Base-by-base conservation (phyloP, 192 early-diverging fungal genomes). In the Backusella luteola region DNA sequence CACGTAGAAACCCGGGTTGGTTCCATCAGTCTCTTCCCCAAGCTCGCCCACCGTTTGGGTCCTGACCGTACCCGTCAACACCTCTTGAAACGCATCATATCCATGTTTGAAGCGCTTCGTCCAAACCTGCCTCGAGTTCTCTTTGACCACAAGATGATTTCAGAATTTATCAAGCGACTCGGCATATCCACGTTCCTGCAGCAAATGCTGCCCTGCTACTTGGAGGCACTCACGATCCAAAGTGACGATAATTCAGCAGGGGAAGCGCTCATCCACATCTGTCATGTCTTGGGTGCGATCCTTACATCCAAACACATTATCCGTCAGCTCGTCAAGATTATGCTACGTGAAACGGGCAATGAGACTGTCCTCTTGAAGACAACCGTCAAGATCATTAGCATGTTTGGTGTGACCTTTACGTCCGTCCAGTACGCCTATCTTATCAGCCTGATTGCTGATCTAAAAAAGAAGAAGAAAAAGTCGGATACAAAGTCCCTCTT, bases 401-500 rank as follows among this genome's bases (percentile, higher is more conserved):
- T 81, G 26, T 90, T 90, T 83, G 89, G 89, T 17, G 85, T 84
- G n/a, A 88, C 89, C 1, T 90, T 90, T 79, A 85, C 85, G 0
- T 63, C 85, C 5, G 78, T 90, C 9, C 89, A 90, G 59, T 86
- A 86, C 42, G 76, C 82, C 0, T 85, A 90, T 67, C 83, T 88
- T 34, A 86, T 88, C 42, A 74, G 83, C 17, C 9, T 86, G 29
- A 77, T 90, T 23, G 6, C 29, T 6, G 36, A 76, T 23, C 66
- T 67, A 0, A 73, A 69, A 9, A 63, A 63, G n/a, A 23, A 23
- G 1, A 63, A 63, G 21, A 63, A 63, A 12, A 29, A 29, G 7
- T 63, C 56, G 14, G 84, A 81, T 12, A 81, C 76, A 49, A 83
- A 69, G n/a, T 79, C 78, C 8, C 44, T 83, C 19, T 69, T 73